These are phyloP conservation scores for Rhizophora apiculata DNA, from an alignment of 345 rosid species.

Conservation along the genomic window DNA sequence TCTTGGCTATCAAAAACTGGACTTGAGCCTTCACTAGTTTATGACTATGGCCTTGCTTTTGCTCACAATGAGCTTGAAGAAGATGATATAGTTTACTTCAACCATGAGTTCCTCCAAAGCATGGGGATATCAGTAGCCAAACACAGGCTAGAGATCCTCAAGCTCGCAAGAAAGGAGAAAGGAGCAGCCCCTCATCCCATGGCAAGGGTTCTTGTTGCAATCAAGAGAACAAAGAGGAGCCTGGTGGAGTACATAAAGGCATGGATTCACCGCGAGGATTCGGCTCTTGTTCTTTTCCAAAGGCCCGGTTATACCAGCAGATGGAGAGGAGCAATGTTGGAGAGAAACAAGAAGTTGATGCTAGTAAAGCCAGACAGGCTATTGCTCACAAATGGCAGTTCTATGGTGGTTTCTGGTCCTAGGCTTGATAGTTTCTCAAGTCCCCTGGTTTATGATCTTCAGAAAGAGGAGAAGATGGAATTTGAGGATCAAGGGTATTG, in stretches of 20 bases:
- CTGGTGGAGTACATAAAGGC: slow-evolving; percentile 44
- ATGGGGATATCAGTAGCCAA: slow-evolving; percentile 93
- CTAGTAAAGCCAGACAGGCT: slow-evolving; percentile 46
- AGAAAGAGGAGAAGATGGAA: slow-evolving; percentile 35
- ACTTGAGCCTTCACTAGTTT: slow-evolving; percentile 67
- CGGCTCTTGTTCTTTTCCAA: slow-evolving; percentile 50
- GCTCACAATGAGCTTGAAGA: slow-evolving; percentile 83
- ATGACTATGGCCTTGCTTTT: slow-evolving; percentile 74
- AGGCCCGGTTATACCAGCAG: slow-evolving; percentile 37
- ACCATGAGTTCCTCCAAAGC: slow-evolving; percentile 98
- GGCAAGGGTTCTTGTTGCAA: slow-evolving; percentile 49
- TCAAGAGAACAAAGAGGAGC: slow-evolving; percentile 55
- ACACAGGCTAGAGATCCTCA: slow-evolving; percentile 89
- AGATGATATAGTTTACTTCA: slow-evolving; percentile 73
- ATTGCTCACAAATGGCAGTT: slow-evolving; percentile 57
- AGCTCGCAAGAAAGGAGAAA: slow-evolving; percentile 59
- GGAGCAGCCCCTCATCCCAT: slow-evolving; percentile 34
- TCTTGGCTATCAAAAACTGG: slow-evolving; percentile 80
- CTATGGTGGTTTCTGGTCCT: slow-evolving; percentile 32
- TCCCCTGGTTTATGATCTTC: slow-evolving; percentile 42
- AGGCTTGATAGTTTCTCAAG: slow-evolving; percentile 44
- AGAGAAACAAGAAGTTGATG: slow-evolving; percentile 58
- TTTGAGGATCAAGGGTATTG: slow-evolving; percentile 38
- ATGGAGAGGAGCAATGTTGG: slow-evolving; percentile 59
- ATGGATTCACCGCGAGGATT: slow-evolving; percentile 46